A percentile compares a stretch with the other conserved stretches of the same genome.
phyloP scores from a whole-genome alignment of 2,329 filamentous ascomycete species.

The Phyllosticta capitalensis region DNA sequence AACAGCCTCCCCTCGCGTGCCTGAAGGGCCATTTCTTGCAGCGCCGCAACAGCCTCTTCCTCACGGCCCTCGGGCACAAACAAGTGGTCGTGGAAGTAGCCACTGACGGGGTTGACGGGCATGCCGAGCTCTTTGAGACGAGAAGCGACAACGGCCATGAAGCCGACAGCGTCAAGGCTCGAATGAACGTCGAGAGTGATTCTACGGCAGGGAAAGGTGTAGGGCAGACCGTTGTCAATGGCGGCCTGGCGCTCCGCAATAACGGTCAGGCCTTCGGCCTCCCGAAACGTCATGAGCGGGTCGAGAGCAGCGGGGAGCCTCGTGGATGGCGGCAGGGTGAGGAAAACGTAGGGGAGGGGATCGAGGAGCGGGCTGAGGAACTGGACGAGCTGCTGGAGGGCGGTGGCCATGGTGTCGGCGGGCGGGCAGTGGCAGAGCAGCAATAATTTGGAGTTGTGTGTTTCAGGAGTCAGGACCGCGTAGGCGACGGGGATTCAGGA shows the following conservation, averaged over 20 bases:
- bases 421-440: neutral
- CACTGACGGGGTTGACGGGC: conserved; percentile 3
- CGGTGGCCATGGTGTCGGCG: neutral
- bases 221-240: neutral
- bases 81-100: neutral
- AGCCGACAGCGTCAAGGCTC: conserved; percentile 6
- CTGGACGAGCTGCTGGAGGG: neutral
- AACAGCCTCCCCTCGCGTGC: neutral
- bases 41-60: neutral
- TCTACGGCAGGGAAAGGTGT: conserved; percentile 2
- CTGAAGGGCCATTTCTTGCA: neutral
- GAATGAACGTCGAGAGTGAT: conserved; percentile 9
- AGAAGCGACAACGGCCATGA: conserved; percentile 4
- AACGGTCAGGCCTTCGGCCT: conserved; percentile 3
- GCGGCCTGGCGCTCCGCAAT: neutral
- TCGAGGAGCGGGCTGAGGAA: neutral
- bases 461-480: neutral
- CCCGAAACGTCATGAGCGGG: conserved; percentile 5
- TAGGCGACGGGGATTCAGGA: neutral
- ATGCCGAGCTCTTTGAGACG: neutral
- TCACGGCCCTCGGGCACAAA: neutral
- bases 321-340: conserved; percentile 1
- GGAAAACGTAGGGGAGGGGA: neutral
- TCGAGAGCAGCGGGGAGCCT: neutral
- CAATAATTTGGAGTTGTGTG: neutral